phyloP scores from a whole-genome alignment of 371 early-diverging fungal species.

The Lichtheimia corymbifera region DNA sequence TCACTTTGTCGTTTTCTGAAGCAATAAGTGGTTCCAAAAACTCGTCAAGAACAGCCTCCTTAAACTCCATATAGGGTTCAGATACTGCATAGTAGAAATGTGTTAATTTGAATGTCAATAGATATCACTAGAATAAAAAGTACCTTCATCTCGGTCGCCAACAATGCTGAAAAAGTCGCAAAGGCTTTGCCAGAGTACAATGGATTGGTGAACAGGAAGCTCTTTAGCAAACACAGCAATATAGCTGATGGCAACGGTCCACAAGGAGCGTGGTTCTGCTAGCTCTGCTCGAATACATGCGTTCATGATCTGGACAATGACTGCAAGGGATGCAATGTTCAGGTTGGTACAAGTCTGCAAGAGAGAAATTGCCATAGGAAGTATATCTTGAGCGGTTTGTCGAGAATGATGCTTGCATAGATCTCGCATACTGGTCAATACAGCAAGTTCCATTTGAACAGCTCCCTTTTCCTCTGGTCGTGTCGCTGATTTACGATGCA shows the following conservation, averaged over 20 bases:
- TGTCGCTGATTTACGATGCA: conserved; percentile 41
- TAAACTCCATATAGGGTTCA: conserved; percentile 52
- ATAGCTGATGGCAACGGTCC: conserved; percentile 53
- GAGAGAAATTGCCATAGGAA: conserved; percentile 54
- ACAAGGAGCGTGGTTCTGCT: conserved; percentile 57
- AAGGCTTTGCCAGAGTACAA: conserved; percentile 23
- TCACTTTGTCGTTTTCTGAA: conserved; percentile 28
- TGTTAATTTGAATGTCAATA: background rate
- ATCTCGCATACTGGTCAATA: conserved; percentile 56
- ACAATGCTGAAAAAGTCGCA: conserved; percentile 54
- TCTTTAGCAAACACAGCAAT: conserved; percentile 49
- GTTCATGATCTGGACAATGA: conserved; percentile 49
- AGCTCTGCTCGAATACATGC: conserved; percentile 47
- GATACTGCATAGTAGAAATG: conserved; percentile 30
- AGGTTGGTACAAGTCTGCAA: conserved; percentile 52
- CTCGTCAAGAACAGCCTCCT: conserved; percentile 36
- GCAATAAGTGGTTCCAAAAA: conserved; percentile 42
- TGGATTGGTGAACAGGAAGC: conserved; percentile 9
- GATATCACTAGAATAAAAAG: background rate
- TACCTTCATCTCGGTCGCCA: conserved; percentile 56
- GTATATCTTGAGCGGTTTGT: conserved; percentile 52
- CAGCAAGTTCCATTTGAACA: conserved; percentile 56
- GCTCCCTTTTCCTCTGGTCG: conserved; percentile 21
- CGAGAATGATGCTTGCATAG: conserved; percentile 43
- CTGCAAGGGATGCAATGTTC: conserved; percentile 45